Evolutionary conservation across 352 stramenopile species (phyloP), one percentile per base, ranked within the genome.

Genomic region (Pythium angustatum): DNA sequence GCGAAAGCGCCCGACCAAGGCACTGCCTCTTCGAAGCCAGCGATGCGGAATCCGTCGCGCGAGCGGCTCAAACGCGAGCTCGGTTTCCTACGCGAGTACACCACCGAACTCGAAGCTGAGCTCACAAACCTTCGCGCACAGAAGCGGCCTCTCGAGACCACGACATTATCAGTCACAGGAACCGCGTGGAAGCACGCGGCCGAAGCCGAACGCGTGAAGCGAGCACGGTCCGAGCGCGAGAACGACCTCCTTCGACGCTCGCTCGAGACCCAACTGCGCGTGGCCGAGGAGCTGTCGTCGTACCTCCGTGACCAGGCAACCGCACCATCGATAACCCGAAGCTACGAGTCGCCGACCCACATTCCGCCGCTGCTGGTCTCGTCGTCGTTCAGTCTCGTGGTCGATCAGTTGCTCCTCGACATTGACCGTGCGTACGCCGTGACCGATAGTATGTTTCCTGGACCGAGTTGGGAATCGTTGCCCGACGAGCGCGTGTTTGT

Each of bases 1-100:
- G 38, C 43, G 26, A 27, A 38, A 45, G 24, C 36, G 52, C 30
- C 43, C 12, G 14, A 10, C 7, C 21, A 48, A n/a, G 5, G 19
- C 21, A 21, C 34, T 2, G 3, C 17, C 17, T 15, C 49, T 0
- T 24, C 54, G 12, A 62, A 24, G 27, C 36, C 22, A 36, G 54
- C 62, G 9, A 64, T 64, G 62, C 60, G 54, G 24, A 85, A 85
- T 33, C 71, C 73, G 10, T 72, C 71, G 14, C 63, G 76, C 11
- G 73, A 85, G 54, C 73, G 73, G 6, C 64, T 79, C 24, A 76
- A 80, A 49, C 69, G 66, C 36, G 75, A 86, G 45, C 63, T 82
- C 22, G 66, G 53, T 14, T 84, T 79, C 33, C 66, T 86, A 6
- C 63, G 71, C 15, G 70, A 60, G 36, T 76, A 72, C 49, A 67